Evolutionary conservation across 2,329 filamentous ascomycete species (phyloP), one percentile per base, ranked within the genome.

Genomic region (Fulvia fulva): DNA sequence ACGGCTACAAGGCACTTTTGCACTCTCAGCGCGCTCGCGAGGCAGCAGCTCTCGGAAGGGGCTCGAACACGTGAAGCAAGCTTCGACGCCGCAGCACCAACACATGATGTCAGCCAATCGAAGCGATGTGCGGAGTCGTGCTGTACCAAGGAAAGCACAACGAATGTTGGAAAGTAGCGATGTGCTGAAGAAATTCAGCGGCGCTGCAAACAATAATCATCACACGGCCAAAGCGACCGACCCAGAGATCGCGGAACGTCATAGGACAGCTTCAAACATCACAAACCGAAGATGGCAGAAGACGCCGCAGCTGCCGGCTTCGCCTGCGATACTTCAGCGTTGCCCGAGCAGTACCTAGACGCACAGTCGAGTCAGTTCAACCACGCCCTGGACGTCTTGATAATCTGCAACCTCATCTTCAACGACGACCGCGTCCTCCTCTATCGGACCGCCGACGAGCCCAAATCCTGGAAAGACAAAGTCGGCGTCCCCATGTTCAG

Each of bases 331-430:
- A 32, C 26, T 9, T 28, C 23, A 6, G 26, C 26, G 11, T 26
- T 50, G 12, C 46, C 54, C 12, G 54, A 56, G 26, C 54, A 56
- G 21, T 63, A 60, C 28, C 45, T 63, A 30, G 53, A 55, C 16
- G 49, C 37, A 22, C 61, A 63, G 43, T 52, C 55, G 23, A 30
- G 22, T 14, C 52, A 56, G 23, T 56, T 63, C 21, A 49, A 53
- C 4, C 43, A 57, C 23, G 34, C 43, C 14, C n/a, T 63, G 25
- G 58, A 63, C 26, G 61, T 63, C 6, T 19, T 63, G n/a, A 59
- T 60, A 19, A 53, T 63, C 49, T 58, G 41, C 41, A 63, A 59
- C 22, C 53, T 63, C 2, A 59, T 63, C 16, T 63, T 63, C 50
- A 50, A 63, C 58, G 53, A 63, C 41, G 51, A 63, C 44, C 54